Percentiles rank a stretch among this genome's conserved stretches.
Evolutionary conservation across 2,329 filamentous ascomycete genomes (phyloP).

Genomic region (Xylariaceae sp.): DNA sequence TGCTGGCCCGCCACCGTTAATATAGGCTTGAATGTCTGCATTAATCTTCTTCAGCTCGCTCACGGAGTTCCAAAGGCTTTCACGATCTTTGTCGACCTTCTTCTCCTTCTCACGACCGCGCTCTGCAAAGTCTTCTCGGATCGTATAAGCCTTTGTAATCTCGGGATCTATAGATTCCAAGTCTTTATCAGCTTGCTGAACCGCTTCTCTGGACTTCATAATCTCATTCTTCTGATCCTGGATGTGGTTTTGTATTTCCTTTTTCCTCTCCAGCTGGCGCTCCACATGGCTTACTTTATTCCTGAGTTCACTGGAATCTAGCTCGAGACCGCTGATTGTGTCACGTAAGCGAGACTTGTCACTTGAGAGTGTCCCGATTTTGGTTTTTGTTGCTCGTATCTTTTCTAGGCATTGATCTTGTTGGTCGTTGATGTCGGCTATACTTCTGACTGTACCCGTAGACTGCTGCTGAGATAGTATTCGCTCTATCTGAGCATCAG

Average conservation of each 20-base stretch:
- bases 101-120: constrained; percentile 70
- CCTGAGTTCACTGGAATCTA: constrained; percentile 70
- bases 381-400: constrained; percentile 58
- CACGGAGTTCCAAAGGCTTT: constrained; percentile 67
- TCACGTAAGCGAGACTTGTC: constrained; percentile 71
- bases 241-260: constrained; percentile 65
- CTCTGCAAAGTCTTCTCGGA: constrained; percentile 71
- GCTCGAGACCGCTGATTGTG: constrained; percentile 65
- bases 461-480: constrained; percentile 73
- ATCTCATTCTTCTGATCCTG: constrained; percentile 68
- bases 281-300: constrained; percentile 67
- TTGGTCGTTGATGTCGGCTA: constrained; percentile 80
- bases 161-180: constrained; percentile 71
- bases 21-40: constrained; percentile 74
- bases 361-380: constrained; percentile 59
- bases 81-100: constrained; percentile 65
- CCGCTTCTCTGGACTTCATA: constrained; percentile 62
- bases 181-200: constrained; percentile 67
- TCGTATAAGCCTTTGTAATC: constrained; percentile 69
- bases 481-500: constrained; percentile 69
- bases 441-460: constrained; percentile 59
- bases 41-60: constrained; percentile 74
- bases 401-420: constrained; percentile 65
- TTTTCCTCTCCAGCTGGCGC: constrained; percentile 78
- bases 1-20: constrained; percentile 67